These are phyloP conservation scores for Hyphodiscus hymeniophilus DNA, from an alignment of 495 filamentous ascomycete species.

Conservation along the genomic window DNA sequence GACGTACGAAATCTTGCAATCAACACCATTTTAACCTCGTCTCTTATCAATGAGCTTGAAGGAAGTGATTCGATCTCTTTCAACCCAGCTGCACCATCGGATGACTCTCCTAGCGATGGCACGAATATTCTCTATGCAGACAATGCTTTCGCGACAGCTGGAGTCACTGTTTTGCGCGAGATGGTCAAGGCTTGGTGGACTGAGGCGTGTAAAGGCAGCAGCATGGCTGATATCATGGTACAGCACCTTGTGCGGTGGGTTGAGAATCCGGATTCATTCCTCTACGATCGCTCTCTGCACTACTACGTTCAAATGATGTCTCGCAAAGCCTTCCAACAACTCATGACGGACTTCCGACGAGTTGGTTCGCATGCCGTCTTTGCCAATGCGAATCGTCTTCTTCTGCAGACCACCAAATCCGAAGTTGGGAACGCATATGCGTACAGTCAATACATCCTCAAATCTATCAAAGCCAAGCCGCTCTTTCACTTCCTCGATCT, in stretches of 20 bases:
- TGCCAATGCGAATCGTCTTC: conserved; percentile 77
- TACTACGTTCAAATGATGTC: conserved; percentile 99
- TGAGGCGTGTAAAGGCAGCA: conserved; percentile 82
- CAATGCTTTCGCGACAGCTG: conserved; percentile 86
- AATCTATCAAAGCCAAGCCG: conserved; percentile 89
- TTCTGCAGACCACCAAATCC: conserved; percentile 92
- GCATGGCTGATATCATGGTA: conserved; percentile 96
- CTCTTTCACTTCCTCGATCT: conserved; percentile 96
- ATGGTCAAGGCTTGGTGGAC: conserved; percentile 99
- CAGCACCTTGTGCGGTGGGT: conserved; percentile 97
- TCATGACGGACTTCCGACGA: conserved; percentile 94
- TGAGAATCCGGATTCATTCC: conserved; percentile 79
- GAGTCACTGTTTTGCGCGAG: conserved; percentile 80
- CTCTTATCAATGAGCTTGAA: conserved; percentile 95
- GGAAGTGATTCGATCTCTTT: conserved; percentile 73
- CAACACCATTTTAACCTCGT: conserved; percentile 94
- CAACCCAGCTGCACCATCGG: conserved; percentile 64
- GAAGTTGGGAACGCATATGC: conserved; percentile 97
- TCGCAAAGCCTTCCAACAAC: conserved; percentile 87
- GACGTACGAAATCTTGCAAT: conserved; percentile 92
- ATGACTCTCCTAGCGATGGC: conserved; percentile 46
- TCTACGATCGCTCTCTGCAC: conserved; percentile 93
- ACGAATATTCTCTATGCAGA: conserved; percentile 74
- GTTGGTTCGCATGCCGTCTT: conserved; percentile 93
- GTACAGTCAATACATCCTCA: conserved; percentile 93